Percentiles rank a stretch among this genome's conserved stretches.
Conservation (phyloP, 257 asterid species). For the Solanum stenotomum region DNA sequence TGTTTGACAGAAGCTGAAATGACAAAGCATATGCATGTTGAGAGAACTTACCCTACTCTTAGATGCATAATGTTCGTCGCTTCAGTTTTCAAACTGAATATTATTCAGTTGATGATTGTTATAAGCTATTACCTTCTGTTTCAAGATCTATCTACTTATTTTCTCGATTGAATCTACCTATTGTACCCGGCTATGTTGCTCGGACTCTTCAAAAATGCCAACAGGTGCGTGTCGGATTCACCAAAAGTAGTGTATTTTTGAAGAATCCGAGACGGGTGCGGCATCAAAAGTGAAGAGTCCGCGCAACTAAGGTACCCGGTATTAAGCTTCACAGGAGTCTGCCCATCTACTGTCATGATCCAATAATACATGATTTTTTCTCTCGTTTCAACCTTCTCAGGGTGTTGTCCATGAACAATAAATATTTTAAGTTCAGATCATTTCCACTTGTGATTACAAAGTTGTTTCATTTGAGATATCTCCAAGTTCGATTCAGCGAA, state of each 20-base stretch:
- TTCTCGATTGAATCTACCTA: not conserved
- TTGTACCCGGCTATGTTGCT: no score
- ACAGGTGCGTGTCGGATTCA: no score
- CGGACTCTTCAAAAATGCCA: no score
- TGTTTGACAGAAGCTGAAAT: not conserved
- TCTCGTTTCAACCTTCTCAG: not conserved
- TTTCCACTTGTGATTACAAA: not conserved
- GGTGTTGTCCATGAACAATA: not conserved
- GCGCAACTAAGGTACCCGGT: no score
- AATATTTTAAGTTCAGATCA: rapidly evolving
- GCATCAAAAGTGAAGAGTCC: no score
- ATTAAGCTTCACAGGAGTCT: not conserved
- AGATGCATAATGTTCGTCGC: not conserved
- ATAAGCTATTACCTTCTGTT: not conserved
- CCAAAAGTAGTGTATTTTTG: no score
- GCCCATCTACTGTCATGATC: not conserved
- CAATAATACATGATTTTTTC: not conserved
- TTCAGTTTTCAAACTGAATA: not conserved
- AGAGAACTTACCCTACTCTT: not conserved
- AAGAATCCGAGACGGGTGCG: no score
- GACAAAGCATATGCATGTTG: not conserved
- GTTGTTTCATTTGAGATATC: not conserved
- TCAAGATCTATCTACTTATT: not conserved
- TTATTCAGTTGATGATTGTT: not conserved
- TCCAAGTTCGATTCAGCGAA: rapidly evolving